Percentiles rank a stretch among this genome's conserved stretches.
phyloP scores from a whole-genome alignment of 129 eudicot species.

The Chrysanthemum lavandulifolium region DNA sequence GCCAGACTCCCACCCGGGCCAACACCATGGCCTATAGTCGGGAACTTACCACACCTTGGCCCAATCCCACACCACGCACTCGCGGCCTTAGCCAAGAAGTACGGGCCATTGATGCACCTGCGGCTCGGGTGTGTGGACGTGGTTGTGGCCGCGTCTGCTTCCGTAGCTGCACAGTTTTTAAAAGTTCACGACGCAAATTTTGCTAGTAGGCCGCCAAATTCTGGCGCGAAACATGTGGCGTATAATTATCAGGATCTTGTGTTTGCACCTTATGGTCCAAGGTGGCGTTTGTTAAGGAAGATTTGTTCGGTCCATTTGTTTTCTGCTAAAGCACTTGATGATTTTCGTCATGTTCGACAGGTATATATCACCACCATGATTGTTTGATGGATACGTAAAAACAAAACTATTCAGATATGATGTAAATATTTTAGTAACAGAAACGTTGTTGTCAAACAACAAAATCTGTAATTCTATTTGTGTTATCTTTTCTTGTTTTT shows the following conservation, averaged over 20 bases:
- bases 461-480: too few species aligned
- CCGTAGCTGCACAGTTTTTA: constrained; percentile 64
- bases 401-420: too few species aligned
- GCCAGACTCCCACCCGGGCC: constrained; percentile 82
- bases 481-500: too few species aligned
- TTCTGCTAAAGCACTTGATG: constrained; percentile 76
- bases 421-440: too few species aligned
- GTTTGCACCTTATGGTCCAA: constrained; percentile 85
- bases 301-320: constrained; percentile 73
- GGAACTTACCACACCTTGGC: constrained; percentile 84
- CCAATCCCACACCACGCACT: constrained; percentile 70
- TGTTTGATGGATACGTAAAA: too few species aligned
- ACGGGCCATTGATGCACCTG: constrained; percentile 87
- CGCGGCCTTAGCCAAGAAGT: constrained; percentile 57
- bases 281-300: constrained; percentile 89
- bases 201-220: constrained; percentile 77
- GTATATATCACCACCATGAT: constrained; percentile 19
- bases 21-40: constrained; percentile 84
- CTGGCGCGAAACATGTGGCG: constrained; percentile 84
- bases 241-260: constrained; percentile 86
- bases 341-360: constrained; percentile 72
- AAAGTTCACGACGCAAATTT: constrained; percentile 72
- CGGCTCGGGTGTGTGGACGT: constrained; percentile 67
- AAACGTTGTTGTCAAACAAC: too few species aligned
- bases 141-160: constrained; percentile 76